phyloP scores from a whole-genome alignment of 805 yeast species.

The Kodamaea sagamina region DNA sequence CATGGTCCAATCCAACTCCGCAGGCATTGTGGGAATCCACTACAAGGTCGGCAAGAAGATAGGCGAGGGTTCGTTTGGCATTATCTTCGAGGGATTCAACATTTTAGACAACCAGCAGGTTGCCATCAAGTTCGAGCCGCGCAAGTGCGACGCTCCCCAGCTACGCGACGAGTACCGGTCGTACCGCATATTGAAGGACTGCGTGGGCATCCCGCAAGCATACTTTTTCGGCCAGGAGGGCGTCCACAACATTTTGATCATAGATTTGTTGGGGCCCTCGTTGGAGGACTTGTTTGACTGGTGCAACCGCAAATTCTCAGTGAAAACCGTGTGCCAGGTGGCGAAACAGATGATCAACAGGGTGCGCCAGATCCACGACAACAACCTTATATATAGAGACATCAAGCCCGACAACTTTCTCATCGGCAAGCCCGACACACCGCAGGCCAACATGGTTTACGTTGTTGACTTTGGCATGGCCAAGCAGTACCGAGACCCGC shows the following conservation, averaged over 20 bases:
- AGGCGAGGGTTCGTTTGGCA: constrained; percentile 98
- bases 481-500: constrained; percentile 94
- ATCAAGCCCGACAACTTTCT: constrained; percentile 97
- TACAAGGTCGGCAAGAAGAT: constrained; percentile 96
- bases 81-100: constrained; percentile 93
- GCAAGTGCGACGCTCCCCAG: constrained; percentile 97
- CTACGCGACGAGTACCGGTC: constrained; percentile 94
- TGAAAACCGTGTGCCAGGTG: constrained; percentile 89
- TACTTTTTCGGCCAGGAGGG: constrained; percentile 99
- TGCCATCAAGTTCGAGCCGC: constrained; percentile 95
- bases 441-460: constrained; percentile 82
- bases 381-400: constrained; percentile 91
- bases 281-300: constrained; percentile 96
- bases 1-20: constrained; percentile 33
- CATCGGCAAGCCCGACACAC: constrained; percentile 84
- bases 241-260: constrained; percentile 89
- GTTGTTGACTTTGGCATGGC: constrained; percentile 99
- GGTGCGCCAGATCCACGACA: constrained; percentile 84
- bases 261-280: constrained; percentile 93
- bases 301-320: constrained; percentile 89
- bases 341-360: constrained; percentile 92
- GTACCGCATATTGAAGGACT: constrained; percentile 82
- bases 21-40: constrained; percentile 87
- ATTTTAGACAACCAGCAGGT: constrained; percentile 89
- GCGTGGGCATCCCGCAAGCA: constrained; percentile 90